Conservation (phyloP, 2,329 filamentous ascomycete genomes). For the Lachnellula cervina region DNA sequence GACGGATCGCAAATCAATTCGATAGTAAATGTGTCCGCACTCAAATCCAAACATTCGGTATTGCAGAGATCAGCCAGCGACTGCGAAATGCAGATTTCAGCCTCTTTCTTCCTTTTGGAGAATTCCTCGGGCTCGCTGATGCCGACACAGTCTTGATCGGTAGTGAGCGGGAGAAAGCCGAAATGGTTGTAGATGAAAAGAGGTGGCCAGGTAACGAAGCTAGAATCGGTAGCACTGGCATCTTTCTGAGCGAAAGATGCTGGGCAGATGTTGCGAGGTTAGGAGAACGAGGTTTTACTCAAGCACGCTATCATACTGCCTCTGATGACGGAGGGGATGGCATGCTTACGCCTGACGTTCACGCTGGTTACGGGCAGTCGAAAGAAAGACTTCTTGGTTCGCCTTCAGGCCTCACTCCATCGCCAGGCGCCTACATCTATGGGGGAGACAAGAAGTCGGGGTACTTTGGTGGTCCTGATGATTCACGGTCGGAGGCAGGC, state of each 20-base stretch:
- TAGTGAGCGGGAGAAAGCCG: constrained; percentile 85
- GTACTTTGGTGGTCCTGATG: constrained; percentile 73
- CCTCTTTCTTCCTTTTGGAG: constrained; percentile 89
- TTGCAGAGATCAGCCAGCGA: constrained; percentile 93
- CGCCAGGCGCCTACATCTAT: constrained; percentile 58
- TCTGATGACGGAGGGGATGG: constrained; percentile 61
- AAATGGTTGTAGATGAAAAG: constrained; percentile 86
- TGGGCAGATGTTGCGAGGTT: constrained; percentile 88
- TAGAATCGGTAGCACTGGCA: constrained; percentile 81
- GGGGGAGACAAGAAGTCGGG: constrained; percentile 70
- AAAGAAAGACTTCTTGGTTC: constrained; percentile 54
- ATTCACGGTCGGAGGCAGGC: constrained; percentile 85
- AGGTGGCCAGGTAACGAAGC: constrained; percentile 92
- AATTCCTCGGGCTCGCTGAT: constrained; percentile 87
- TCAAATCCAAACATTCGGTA: constrained; percentile 91
- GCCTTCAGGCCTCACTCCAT: constrained; percentile 45
- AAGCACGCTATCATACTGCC: constrained; percentile 46
- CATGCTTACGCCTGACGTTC: constrained; percentile 50
- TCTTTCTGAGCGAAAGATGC: constrained; percentile 92
- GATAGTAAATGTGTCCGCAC: constrained; percentile 97
- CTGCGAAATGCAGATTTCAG: constrained; percentile 92
- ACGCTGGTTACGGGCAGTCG: constrained; percentile 51
- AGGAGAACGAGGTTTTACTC: constrained; percentile 54
- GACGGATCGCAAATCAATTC: constrained; percentile 96
- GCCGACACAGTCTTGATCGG: constrained; percentile 81